Evolutionary conservation across 2,329 filamentous ascomycete genomes (phyloP).

Genomic region (Claviceps paspali): DNA sequence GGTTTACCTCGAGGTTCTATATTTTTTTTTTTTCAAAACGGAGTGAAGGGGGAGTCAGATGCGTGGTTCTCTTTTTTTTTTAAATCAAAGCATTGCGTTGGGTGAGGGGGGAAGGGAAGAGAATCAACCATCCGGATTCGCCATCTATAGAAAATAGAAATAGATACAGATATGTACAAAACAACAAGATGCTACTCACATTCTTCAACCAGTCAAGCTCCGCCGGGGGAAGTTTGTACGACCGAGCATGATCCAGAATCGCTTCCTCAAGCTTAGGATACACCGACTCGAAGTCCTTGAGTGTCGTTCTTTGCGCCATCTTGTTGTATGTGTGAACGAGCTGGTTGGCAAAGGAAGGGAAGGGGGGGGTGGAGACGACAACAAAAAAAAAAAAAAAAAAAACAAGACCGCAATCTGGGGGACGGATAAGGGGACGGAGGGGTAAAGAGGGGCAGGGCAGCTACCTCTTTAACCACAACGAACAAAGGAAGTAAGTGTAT

Average conservation of each 20-base stretch:
- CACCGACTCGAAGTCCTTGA: slow-evolving; percentile 77
- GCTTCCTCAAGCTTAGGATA: slow-evolving; percentile 78
- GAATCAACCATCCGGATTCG: too few species aligned
- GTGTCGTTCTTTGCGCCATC: slow-evolving; percentile 58
- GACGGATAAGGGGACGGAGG: too few species aligned
- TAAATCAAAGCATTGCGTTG: too few species aligned
- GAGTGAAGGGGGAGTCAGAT: too few species aligned
- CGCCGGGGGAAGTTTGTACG: slow-evolving; percentile 70
- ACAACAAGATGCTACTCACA: slow-evolving; percentile 30
- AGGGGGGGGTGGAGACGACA: neutral
- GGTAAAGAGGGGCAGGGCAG: too few species aligned
- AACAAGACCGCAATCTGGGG: neutral
- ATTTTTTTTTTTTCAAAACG: neutral
- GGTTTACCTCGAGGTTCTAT: slow-evolving; percentile 72
- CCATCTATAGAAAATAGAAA: neutral
- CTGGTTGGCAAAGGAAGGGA: neutral
- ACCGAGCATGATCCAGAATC: slow-evolving; percentile 60
- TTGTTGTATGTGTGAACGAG: neutral
- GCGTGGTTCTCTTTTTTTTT: neutral
- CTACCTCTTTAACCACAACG: too few species aligned
- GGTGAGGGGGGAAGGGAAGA: too few species aligned
- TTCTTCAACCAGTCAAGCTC: slow-evolving; percentile 77
- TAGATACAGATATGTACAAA: too few species aligned
- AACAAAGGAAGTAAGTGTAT: too few species aligned
- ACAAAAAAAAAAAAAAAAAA: neutral